phyloP scores from a whole-genome alignment of 2,329 filamentous ascomycete genomes.

The Trematosphaeria pertusa region DNA sequence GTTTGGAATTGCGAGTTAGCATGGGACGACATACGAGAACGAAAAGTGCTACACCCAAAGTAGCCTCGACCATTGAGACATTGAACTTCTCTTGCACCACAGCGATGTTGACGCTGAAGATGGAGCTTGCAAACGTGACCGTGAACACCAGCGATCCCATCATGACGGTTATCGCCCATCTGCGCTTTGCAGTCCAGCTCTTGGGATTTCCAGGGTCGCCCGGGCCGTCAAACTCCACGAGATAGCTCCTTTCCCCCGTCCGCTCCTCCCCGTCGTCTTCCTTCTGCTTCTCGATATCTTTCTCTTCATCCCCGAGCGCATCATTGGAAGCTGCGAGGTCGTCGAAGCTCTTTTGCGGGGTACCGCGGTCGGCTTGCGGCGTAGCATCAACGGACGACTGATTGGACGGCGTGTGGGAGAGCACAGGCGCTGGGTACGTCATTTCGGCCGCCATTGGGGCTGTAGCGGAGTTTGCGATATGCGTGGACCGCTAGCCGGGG shows the following conservation, averaged over 20 bases:
- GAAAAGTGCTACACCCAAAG: conserved; percentile 58
- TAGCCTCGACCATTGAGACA: conserved; percentile 54
- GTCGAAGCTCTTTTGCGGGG: conserved; percentile 13
- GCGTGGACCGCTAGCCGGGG: not conserved
- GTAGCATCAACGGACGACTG: conserved; percentile 5
- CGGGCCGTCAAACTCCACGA: conserved; percentile 76
- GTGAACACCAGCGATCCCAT: conserved; percentile 57
- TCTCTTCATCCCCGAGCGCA: conserved; percentile 8
- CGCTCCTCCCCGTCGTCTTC: not conserved
- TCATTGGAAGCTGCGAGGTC: conserved; percentile 12
- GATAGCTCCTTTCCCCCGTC: conserved; percentile 60
- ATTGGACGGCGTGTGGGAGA: conserved; percentile 7
- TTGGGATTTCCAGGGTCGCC: conserved; percentile 73
- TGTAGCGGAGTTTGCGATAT: not conserved
- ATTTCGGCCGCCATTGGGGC: conserved; percentile 8
- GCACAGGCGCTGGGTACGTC: not conserved
- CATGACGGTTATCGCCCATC: conserved; percentile 70
- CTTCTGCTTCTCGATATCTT: conserved; percentile 11
- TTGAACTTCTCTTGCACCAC: conserved; percentile 60
- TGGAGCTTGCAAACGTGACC: conserved; percentile 58
- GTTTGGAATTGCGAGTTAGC: not conserved
- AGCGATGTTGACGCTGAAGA: conserved; percentile 66
- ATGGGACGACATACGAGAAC: conserved; percentile 40
- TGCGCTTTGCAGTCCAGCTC: conserved; percentile 74
- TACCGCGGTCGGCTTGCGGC: not conserved